These are phyloP conservation scores for Taphrina sp. DNA, from an alignment of 1,139 yeast species.

Conservation along the genomic window DNA sequence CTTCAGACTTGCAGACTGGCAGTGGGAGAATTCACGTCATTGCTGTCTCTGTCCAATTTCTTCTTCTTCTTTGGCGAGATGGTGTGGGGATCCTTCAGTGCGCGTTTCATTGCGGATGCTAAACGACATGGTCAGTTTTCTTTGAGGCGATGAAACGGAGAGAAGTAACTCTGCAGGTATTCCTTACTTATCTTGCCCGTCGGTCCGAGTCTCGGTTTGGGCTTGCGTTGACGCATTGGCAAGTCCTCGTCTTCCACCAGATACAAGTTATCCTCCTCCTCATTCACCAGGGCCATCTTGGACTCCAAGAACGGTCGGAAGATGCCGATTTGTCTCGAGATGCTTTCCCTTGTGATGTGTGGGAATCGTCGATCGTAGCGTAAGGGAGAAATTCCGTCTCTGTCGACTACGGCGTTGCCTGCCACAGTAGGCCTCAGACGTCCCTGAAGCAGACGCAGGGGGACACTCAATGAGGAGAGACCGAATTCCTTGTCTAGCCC, in stretches of 20 bases:
- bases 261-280: slow-evolving; percentile 49
- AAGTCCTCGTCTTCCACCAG: slow-evolving; percentile 74
- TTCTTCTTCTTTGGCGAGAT: slow-evolving; percentile 27
- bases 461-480: slow-evolving; percentile 79
- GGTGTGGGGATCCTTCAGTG: slow-evolving; percentile 26
- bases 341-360: slow-evolving; percentile 52
- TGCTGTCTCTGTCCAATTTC: slow-evolving; percentile 14
- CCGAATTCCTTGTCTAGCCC: slow-evolving; percentile 93
- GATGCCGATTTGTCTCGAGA: slow-evolving; percentile 55
- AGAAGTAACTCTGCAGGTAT: too few relatives aligned
- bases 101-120: slow-evolving; percentile 27
- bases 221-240: slow-evolving; percentile 69
- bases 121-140: neutral
- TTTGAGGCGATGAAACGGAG: neutral
- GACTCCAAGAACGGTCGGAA: slow-evolving; percentile 57
- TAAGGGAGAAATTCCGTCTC: slow-evolving; percentile 36
- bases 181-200: slow-evolving; percentile 69
- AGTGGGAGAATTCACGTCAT: slow-evolving; percentile 12
- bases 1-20: too few relatives aligned
- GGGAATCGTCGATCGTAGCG: slow-evolving; percentile 46
- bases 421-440: slow-evolving; percentile 51
- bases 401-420: slow-evolving; percentile 36
- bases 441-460: slow-evolving; percentile 82
- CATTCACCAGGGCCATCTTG: slow-evolving; percentile 40
- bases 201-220: slow-evolving; percentile 87